These are phyloP conservation scores for Mariannaea elegans DNA, from an alignment of 2,329 filamentous ascomycete genomes.

Conservation along the genomic window DNA sequence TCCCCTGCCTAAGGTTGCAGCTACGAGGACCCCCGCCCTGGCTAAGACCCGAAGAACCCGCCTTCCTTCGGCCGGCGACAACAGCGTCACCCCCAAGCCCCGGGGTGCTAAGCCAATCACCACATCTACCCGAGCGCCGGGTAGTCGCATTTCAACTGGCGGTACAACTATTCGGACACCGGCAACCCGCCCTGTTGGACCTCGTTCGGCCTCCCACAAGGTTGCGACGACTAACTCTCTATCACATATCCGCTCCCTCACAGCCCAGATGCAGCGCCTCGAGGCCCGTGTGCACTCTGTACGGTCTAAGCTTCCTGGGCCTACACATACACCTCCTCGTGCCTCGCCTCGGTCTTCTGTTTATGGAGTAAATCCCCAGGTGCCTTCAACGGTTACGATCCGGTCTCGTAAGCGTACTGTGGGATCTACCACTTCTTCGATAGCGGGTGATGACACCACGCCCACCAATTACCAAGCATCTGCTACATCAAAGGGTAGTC, in stretches of 20 bases:
- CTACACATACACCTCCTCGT: slow-evolving; percentile 79
- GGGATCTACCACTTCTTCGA: slow-evolving; percentile 62
- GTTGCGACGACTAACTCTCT: slow-evolving; percentile 75
- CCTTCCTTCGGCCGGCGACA: slow-evolving; percentile 64
- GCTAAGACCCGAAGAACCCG: slow-evolving; percentile 56
- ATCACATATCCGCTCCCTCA: slow-evolving; percentile 90
- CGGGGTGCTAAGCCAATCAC: slow-evolving; percentile 56
- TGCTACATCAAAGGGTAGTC: slow-evolving; percentile 54
- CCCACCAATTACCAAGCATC: slow-evolving; percentile 53
- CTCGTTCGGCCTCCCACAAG: slow-evolving; percentile 60
- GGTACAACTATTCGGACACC: slow-evolving; percentile 60
- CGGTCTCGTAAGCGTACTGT: slow-evolving; percentile 75
- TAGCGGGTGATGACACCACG: slow-evolving; percentile 61
- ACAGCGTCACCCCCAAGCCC: slow-evolving; percentile 65
- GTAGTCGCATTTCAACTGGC: slow-evolving; percentile 55
- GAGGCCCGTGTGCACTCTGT: slow-evolving; percentile 93
- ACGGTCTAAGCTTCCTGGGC: slow-evolving; percentile 89
- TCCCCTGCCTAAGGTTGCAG: slow-evolving; percentile 61
- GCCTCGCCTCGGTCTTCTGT: slow-evolving; percentile 73
- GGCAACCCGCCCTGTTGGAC: slow-evolving; percentile 60
- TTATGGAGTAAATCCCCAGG: slow-evolving; percentile 49
- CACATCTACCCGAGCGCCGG: slow-evolving; percentile 44
- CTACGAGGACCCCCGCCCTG: slow-evolving; percentile 42
- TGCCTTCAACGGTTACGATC: slow-evolving; percentile 68
- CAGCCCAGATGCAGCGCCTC: slow-evolving; percentile 95